phyloP scores from a whole-genome alignment of 352 stramenopile genomes.

The Pythium plurisporium region DNA sequence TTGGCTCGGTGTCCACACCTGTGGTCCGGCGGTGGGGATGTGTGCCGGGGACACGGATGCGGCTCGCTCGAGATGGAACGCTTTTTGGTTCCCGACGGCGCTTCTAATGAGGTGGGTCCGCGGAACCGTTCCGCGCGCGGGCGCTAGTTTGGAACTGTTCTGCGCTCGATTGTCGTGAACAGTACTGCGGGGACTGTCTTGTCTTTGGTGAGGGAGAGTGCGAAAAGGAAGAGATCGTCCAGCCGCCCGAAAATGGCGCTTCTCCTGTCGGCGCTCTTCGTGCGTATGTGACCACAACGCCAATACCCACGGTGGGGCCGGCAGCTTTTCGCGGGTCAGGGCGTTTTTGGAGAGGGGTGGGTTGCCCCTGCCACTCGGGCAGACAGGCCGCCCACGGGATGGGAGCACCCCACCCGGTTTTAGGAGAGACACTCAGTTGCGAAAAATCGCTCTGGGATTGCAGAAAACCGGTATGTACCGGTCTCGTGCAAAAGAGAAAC shows the following conservation, averaged over 20 bases:
- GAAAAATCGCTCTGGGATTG: conserved; percentile 4
- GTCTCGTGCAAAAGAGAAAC: conserved; percentile 1
- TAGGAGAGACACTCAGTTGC: not conserved
- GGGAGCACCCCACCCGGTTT: conserved; percentile 11
- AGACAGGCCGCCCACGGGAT: conserved; percentile 15
- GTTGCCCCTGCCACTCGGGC: conserved; percentile 1
- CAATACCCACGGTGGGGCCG: too few species aligned
- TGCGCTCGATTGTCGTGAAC: too few species aligned
- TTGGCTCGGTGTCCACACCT: not conserved
- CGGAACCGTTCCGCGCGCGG: not conserved
- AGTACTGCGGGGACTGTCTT: too few species aligned
- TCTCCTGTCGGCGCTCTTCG: not conserved
- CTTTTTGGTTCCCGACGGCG: too few species aligned
- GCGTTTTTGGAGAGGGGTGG: conserved; percentile 2
- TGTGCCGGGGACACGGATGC: too few species aligned
- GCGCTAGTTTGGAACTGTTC: not conserved
- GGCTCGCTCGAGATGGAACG: too few species aligned
- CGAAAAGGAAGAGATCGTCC: too few species aligned
- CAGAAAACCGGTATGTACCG: conserved; percentile 4
- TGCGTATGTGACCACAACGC: not conserved
- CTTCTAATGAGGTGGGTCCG: conserved; percentile 4
- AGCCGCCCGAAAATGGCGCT: not conserved
- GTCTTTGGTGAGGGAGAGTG: too few species aligned
- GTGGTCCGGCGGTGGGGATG: too few species aligned
- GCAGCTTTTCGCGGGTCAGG: not conserved